Base-by-base conservation (phyloP, 2,329 filamentous ascomycete genomes). In the Phyllosticta citrichinensis region DNA sequence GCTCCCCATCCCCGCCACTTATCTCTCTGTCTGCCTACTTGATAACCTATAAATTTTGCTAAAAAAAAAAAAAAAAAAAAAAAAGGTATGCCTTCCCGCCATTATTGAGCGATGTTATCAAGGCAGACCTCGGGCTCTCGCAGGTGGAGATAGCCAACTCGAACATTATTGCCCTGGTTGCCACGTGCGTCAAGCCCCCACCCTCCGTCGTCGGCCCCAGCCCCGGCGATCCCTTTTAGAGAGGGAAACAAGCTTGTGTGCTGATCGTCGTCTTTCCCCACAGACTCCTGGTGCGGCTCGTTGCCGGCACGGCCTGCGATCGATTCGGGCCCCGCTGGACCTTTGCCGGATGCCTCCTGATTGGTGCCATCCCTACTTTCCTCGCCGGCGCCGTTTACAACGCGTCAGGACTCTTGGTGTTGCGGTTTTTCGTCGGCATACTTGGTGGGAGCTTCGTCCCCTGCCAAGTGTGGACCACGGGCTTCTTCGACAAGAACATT, bases 401-500 rank as follows among this genome's bases (percentile, higher is more conserved):
- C 58, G 84, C 84, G 5, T 76, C 74, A 4, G 86, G 88, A 9
- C 81, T 93, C n/a, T 86, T 90, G 66, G 75, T 83, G 20, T 81
- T 88, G 55, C 84, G 89, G 53, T 93, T 93, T 78, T 92, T 92
- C 74, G 84, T 92, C 64, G 88, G 88, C 63, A 87, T 93, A 52
- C 82, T 93, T 0, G 89, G 89, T 51, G 87, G 86, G 2, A 83
- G 84, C 1, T 93, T 93, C 67, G 89, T 93, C 0, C 89, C 89
- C 12, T 96, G 91, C 72, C 91, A 95, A 71, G 92, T 96, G 6
- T 96, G 91, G 90, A 89, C 87, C 10, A 96, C 91, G 0, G 90
- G 87, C 0, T 96, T 96, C 79, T 96, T 91, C 72, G 91, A 97
- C 76, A 94, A 92, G 77, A 94, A 92, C 68, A 81, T 96, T 25